Base-by-base conservation (phyloP, 352 stramenopile species). In the Phytophthora pseudosyringae region DNA sequence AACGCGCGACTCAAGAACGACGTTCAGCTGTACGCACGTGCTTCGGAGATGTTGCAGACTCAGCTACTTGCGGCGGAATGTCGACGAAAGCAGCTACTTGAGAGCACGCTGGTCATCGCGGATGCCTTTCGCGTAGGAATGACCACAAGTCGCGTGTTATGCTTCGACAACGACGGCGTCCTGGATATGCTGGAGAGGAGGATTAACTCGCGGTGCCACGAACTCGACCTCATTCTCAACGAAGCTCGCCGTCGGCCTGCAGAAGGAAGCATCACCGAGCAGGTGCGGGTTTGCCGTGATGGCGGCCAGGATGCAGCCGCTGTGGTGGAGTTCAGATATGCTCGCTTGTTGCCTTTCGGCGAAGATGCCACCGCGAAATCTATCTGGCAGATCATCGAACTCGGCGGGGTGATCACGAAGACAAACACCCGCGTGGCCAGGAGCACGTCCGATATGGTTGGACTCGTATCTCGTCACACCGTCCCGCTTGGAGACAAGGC, bases 201-300 rank as follows among this genome's bases (percentile, higher is more conserved):
- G 21, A 45, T 71, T 12, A 46, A 67, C 15, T 35, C 16, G 21
- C 55, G 63, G 10, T 49, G 49, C 5, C 55, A 71, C 6, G 63
- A 71, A 15, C 29, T 71, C 5, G 41, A 52, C n/a, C 21, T 18
- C 7, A 71, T 66, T 2, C n/a, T 66, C 3, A 15, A 13, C 15
- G 55, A 70, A 41, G 38, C 49, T 9, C 47, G 21, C 21, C 21
- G 26, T 28, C 41, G 55, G 9, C 35, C 36, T 7, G 7, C 25
- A 38, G 32, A 31, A 21, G 61, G 29, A 6, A 21, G 40, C 15
- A 35, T 39, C n/a, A 18, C 36, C 6, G 59, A 67, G 5, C 25
- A 57, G 13, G 48, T 69, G 13, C 36, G 41, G 16, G 45, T 69
- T 26, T 64, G 54, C n/a, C 61, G 61, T n/a, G 53, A 69, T n/a